Base-by-base conservation (phyloP, 2,329 filamentous ascomycete genomes). In the Aaosphaeria arxii region DNA sequence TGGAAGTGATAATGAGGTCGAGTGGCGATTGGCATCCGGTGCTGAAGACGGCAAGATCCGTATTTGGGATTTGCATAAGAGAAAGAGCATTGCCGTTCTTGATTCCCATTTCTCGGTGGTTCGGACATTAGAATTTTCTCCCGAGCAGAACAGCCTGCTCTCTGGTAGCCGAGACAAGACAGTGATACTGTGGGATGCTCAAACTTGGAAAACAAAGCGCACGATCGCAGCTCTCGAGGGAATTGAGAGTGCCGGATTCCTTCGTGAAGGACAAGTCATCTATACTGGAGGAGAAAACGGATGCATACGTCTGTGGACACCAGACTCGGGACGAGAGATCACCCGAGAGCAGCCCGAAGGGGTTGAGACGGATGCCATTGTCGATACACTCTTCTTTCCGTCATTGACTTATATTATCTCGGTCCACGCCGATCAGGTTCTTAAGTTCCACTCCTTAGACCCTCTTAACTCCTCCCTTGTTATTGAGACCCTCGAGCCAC, bases 61-160 rank as follows among this genome's bases (percentile, higher is more conserved):
- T 17, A 82, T 99, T 24, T 99, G 91, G 89, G 89, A 97, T 72
- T 74, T 99, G 49, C 85, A 91, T 71, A 95, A 89, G 73, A 83
- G 89, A 47, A 88, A 82, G 54, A 85, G 86, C 50, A 77, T 89
- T 24, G 88, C 89, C 17, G 84, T 85, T 13, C 77, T 96, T 31
- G 91, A 97, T 51, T 94, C 91, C 1, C 95, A 99, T 66, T 91
- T 96, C 24, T 97, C 94, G 7, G 89, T 97, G 56, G 89, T 99
- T n/a, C 86, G 91, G 57, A 85, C 84, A 45, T 70, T 99, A 43
- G 88, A 94, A 59, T 99, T 88, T 68, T 94, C 88, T 5, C 70
- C 83, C 0, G 74, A 85, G 46, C 83, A 91, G 62, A 84, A 92
- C 62, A 76, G 84, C 5, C 75, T 99, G 30, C 79, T 99, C 2